A percentile compares a stretch with the other conserved stretches of the same genome.
Evolutionary conservation across 139 green algal species (phyloP).

Genomic region (Spirogloea muscicola): DNA sequence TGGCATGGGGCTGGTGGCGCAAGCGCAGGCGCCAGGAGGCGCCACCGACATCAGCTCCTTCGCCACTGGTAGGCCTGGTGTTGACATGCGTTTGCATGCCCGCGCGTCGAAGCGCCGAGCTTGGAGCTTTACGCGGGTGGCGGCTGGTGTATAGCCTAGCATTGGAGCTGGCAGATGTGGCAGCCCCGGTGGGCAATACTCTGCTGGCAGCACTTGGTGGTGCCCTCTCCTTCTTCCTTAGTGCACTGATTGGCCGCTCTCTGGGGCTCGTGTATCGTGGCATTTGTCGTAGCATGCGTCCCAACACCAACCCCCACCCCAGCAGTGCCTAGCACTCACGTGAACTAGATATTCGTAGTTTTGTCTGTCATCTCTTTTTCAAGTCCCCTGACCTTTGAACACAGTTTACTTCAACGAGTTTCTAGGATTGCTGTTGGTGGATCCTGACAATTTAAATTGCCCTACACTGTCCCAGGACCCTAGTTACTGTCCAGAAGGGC

Average conservation of each 20-base stretch:
- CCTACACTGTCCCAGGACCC: no score
- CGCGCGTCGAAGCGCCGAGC: not conserved
- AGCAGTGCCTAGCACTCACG: no score
- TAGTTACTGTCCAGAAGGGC: no score
- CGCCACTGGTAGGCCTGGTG: not conserved
- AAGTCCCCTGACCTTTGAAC: no score
- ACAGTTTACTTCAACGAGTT: no score
- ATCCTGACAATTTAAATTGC: no score
- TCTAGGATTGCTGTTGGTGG: no score
- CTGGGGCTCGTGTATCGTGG: slow-evolving; percentile 57
- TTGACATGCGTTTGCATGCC: not conserved
- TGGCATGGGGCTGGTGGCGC: not conserved
- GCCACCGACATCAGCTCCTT: not conserved
- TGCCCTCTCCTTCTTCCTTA: slow-evolving; percentile 53
- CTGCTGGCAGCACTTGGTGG: slow-evolving; percentile 18
- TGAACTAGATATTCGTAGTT: no score
- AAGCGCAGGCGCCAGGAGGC: not conserved
- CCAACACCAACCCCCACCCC: no score
- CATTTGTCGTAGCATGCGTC: slow-evolving; percentile 41
- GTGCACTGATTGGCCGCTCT: slow-evolving; percentile 52
- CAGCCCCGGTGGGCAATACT: slow-evolving; percentile 30
- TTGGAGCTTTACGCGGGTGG: not conserved
- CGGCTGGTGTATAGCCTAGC: not conserved
- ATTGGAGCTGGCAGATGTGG: slow-evolving; percentile 16
- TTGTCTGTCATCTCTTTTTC: no score